A percentile compares a stretch with the other conserved stretches of the same genome.
Conservation (phyloP, 345 rosid species). For the Corchorus olitorius region DNA sequence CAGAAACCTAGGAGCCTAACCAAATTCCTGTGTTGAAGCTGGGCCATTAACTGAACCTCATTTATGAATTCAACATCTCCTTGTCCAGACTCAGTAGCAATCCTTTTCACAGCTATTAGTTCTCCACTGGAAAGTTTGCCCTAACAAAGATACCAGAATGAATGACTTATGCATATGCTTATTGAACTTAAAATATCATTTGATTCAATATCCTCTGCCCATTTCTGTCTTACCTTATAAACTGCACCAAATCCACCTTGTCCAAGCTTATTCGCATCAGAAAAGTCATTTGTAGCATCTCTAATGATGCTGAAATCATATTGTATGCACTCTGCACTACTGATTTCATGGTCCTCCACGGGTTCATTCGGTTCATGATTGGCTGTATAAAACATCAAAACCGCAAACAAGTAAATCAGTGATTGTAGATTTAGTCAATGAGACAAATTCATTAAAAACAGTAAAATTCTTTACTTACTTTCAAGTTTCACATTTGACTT, state of each 20-base stretch:
- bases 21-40: constrained; percentile 44
- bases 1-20: constrained; percentile 39
- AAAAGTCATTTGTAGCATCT: constrained; percentile 43
- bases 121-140: constrained; percentile 31
- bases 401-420: neutral
- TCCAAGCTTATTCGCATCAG: constrained; percentile 43
- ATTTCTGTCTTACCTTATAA: constrained; percentile 30
- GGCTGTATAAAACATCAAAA: neutral
- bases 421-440: neutral
- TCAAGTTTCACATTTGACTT: constrained; percentile 17
- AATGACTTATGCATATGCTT: neutral
- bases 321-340: constrained; percentile 23
- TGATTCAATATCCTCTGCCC: neutral
- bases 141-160: constrained; percentile 20
- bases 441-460: neutral
- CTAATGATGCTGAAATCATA: constrained; percentile 32
- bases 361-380: constrained; percentile 14
- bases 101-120: constrained; percentile 41
- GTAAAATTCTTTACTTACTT: constrained; percentile 22
- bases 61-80: constrained; percentile 44
- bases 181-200: neutral
- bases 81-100: constrained; percentile 29
- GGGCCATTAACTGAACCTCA: constrained; percentile 35
- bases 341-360: constrained; percentile 19
- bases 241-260: no score